Evolutionary conservation across 2,329 filamentous ascomycete species (phyloP).

Genomic region (Fusarium sp.): DNA sequence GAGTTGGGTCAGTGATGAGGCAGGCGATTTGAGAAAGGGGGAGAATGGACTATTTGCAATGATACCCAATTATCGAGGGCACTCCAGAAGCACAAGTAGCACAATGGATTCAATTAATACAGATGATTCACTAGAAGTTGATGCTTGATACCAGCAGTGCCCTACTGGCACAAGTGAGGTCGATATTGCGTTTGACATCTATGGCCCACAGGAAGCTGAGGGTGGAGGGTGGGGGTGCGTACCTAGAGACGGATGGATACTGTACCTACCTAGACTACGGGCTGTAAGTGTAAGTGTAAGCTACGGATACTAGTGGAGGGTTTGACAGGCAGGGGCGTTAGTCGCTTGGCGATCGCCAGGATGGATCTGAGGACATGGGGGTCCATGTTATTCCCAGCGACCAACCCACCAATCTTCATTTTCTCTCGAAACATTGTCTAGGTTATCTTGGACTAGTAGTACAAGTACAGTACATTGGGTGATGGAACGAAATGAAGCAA

Average conservation of each 20-base stretch:
- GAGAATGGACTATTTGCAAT: background rate
- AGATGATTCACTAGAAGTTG: background rate
- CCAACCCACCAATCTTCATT: background rate
- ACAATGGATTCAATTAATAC: background rate
- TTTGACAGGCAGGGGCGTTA: background rate
- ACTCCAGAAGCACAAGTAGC: background rate
- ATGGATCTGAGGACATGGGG: background rate
- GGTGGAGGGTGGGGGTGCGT: no score
- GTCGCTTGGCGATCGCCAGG: conserved; percentile 5
- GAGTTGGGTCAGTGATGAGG: background rate
- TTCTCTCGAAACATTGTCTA: background rate
- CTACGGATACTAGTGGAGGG: background rate
- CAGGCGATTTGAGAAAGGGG: background rate
- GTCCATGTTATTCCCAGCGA: background rate
- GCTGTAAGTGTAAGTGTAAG: background rate
- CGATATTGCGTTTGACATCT: conserved; percentile 12
- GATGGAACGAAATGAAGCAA: background rate
- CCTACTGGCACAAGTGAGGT: conserved; percentile 2
- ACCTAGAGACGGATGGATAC: background rate
- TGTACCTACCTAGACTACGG: no score
- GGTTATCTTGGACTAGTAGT: background rate
- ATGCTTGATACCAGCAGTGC: background rate
- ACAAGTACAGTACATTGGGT: background rate
- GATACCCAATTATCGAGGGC: background rate
- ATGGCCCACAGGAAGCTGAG: background rate